Evolutionary conservation across 495 filamentous ascomycete genomes (phyloP).

Genomic region (Trichocladium antarcticum): DNA sequence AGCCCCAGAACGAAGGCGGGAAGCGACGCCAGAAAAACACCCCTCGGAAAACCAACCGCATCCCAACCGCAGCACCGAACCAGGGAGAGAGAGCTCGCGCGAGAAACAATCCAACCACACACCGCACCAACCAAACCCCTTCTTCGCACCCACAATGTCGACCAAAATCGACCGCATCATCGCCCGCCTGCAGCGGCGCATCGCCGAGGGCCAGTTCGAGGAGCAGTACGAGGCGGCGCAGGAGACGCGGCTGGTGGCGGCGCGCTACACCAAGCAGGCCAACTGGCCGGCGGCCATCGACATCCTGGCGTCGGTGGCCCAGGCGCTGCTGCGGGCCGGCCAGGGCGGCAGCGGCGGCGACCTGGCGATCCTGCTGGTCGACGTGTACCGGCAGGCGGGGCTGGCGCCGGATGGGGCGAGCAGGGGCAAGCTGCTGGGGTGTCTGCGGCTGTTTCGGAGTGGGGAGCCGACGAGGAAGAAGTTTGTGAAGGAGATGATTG

Average conservation of each 20-base stretch:
- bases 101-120: background rate
- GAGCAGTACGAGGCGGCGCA: constrained; percentile 85
- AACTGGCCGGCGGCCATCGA: constrained; percentile 80
- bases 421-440: constrained; percentile 46
- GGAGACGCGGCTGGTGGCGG: constrained; percentile 86
- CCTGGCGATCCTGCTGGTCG: constrained; percentile 70
- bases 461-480: constrained; percentile 85
- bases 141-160: constrained; percentile 2
- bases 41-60: no score
- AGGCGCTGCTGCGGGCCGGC: constrained; percentile 72
- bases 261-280: constrained; percentile 74
- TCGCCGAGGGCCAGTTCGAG: constrained; percentile 71
- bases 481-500: constrained; percentile 78
- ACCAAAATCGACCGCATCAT: constrained; percentile 41
- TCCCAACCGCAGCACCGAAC: no score
- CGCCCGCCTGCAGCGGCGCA: constrained; percentile 50
- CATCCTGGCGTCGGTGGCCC: constrained; percentile 73
- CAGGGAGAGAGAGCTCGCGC: no score
- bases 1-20: background rate
- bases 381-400: constrained; percentile 77
- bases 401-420: constrained; percentile 55
- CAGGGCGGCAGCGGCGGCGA: constrained; percentile 90
- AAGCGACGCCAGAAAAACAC: no score
- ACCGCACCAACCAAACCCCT: background rate
- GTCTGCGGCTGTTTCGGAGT: constrained; percentile 68